phyloP scores from a whole-genome alignment of 345 rosid genomes.

The Schrenkiella parvula region DNA sequence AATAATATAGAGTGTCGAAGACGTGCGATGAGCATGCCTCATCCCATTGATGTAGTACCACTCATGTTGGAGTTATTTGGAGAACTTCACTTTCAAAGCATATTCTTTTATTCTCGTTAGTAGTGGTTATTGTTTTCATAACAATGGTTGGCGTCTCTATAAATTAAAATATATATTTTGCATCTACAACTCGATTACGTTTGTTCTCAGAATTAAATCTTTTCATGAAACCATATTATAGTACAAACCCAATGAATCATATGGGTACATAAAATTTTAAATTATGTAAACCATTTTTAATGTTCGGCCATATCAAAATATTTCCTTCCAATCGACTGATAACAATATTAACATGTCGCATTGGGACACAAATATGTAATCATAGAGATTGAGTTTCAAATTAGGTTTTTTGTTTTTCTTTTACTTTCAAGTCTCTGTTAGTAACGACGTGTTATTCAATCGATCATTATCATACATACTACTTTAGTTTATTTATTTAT shows the following conservation, averaged over 20 bases:
- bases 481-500: not conserved
- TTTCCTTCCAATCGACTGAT: not conserved
- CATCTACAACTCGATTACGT: not conserved
- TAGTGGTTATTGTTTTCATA: not conserved
- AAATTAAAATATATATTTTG: not conserved
- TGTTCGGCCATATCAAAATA: not conserved
- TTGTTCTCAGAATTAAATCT: not conserved
- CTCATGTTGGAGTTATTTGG: conserved; percentile 14
- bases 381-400: conserved; percentile 4
- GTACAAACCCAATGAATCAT: not conserved
- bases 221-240: not conserved
- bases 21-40: conserved; percentile 33
- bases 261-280: not conserved
- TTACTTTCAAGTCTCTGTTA: not conserved
- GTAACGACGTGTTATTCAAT: not conserved
- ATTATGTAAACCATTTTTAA: not conserved
- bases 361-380: not conserved
- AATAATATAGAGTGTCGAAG: not conserved
- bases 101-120: conserved; percentile 24
- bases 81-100: conserved; percentile 21
- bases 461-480: not conserved
- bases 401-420: not conserved
- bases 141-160: not conserved
- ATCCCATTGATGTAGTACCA: not conserved
- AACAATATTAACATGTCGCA: not conserved